Evolutionary conservation across 2,329 filamentous ascomycete genomes (phyloP).

Genomic region (Penicillium sp.): DNA sequence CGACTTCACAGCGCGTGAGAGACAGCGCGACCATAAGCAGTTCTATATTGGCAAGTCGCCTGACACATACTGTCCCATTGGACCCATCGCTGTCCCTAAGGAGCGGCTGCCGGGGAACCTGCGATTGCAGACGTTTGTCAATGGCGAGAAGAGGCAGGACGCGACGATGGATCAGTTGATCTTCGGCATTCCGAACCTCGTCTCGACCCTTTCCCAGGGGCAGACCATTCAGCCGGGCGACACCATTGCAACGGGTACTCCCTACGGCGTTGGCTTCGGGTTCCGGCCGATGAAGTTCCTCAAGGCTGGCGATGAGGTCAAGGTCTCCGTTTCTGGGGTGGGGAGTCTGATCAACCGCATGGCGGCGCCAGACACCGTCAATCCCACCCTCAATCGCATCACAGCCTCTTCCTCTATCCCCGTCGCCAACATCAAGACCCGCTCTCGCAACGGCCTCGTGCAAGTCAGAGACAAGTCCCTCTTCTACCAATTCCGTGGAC

Average conservation of each 20-base stretch:
- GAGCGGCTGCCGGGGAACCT: slow-evolving; percentile 50
- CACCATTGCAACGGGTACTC: slow-evolving; percentile 56
- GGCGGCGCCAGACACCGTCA: slow-evolving; percentile 26
- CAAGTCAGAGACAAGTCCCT: slow-evolving; percentile 49
- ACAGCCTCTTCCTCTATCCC: slow-evolving; percentile 31
- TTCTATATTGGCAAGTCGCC: slow-evolving; percentile 64
- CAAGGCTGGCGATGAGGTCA: slow-evolving; percentile 48
- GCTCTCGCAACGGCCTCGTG: slow-evolving; percentile 40
- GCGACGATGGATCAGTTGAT: slow-evolving; percentile 56
- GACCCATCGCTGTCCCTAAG: slow-evolving; percentile 58
- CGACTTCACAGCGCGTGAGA: slow-evolving; percentile 60
- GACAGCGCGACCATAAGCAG: slow-evolving; percentile 64
- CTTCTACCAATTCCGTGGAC: slow-evolving; percentile 38
- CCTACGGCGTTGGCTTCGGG: slow-evolving; percentile 46
- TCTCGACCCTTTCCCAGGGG: slow-evolving; percentile 54
- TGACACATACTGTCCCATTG: slow-evolving; percentile 63
- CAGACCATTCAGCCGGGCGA: slow-evolving; percentile 59
- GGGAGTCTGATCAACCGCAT: slow-evolving; percentile 52
- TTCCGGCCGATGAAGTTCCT: slow-evolving; percentile 50
- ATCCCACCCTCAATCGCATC: slow-evolving; percentile 33
- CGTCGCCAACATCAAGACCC: slow-evolving; percentile 37
- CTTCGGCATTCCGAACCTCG: slow-evolving; percentile 53
- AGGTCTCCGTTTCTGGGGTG: slow-evolving; percentile 48
- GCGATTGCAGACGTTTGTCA: slow-evolving; percentile 52
- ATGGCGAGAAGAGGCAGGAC: slow-evolving; percentile 57